Conservation (phyloP, 306 rosid species). For the Cicer cuneatum region DNA sequence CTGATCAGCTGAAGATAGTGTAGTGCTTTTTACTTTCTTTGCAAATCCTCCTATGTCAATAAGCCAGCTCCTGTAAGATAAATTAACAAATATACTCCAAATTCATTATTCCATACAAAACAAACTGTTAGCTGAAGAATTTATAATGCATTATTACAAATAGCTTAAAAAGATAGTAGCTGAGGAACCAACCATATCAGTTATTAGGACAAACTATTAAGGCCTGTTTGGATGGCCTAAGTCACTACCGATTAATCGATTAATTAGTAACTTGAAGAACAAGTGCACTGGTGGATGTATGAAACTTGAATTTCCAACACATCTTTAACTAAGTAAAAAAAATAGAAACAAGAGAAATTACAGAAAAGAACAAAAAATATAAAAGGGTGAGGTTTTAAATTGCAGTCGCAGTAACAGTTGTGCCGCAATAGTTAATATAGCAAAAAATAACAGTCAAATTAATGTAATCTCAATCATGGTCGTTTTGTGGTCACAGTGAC, state of each 20-base stretch:
- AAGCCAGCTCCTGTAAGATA: constrained; percentile 77
- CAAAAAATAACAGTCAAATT: neutral
- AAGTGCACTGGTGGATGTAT: neutral
- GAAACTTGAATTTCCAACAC: constrained; percentile 16
- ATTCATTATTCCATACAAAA: constrained; percentile 31
- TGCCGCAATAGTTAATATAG: neutral
- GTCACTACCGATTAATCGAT: no score
- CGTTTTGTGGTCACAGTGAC: neutral
- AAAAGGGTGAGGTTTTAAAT: neutral
- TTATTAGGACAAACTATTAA: neutral
- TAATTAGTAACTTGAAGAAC: neutral
- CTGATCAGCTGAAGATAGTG: constrained; percentile 55
- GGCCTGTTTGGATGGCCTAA: neutral
- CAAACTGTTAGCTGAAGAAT: constrained; percentile 13
- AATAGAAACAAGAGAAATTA: neutral
- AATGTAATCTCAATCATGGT: neutral
- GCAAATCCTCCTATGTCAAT: constrained; percentile 76
- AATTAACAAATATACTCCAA: constrained; percentile 36
- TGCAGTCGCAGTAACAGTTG: neutral
- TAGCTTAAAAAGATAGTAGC: neutral
- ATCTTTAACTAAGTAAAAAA: neutral
- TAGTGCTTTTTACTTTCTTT: constrained; percentile 71
- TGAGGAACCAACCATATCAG: neutral
- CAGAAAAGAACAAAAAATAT: neutral
- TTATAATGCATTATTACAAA: neutral